A percentile compares a stretch with the other conserved stretches of the same genome.
Evolutionary conservation across 352 stramenopile species (phyloP).

Genomic region (Elongisporangium anandrum): DNA sequence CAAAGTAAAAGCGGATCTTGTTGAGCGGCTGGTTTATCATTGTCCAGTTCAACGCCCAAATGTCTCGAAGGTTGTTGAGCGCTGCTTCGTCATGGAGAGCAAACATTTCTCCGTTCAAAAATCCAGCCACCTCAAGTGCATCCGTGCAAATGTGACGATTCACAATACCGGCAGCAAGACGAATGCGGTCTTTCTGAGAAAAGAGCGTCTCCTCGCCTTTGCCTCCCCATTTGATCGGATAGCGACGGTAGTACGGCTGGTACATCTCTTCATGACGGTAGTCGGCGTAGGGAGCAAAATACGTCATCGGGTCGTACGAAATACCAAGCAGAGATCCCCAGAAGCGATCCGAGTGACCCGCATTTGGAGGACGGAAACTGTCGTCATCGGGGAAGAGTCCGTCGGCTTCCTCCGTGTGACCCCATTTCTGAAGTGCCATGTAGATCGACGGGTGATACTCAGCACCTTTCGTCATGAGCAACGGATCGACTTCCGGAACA

Average conservation of each 20-base stretch:
- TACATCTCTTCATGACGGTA: conserved; percentile 69
- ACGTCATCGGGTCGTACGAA: conserved; percentile 71
- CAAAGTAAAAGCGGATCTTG: conserved; percentile 90
- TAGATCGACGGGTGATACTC: conserved; percentile 60
- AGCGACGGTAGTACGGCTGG: conserved; percentile 78
- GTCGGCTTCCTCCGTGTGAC: conserved; percentile 74
- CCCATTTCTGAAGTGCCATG: conserved; percentile 50
- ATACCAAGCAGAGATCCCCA: conserved; percentile 57
- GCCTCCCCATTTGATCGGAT: conserved; percentile 64
- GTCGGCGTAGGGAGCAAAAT: conserved; percentile 75
- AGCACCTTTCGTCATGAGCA: conserved; percentile 54
- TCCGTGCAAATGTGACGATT: conserved; percentile 75
- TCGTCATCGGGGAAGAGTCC: conserved; percentile 52
- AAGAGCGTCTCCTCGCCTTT: conserved; percentile 79
- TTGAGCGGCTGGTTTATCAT: conserved; percentile 82
- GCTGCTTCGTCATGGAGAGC: conserved; percentile 77
- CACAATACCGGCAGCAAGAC: conserved; percentile 63
- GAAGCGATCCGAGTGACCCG: conserved; percentile 27
- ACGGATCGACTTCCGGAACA: conserved; percentile 68
- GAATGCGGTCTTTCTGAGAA: conserved; percentile 77
- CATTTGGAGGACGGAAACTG: conserved; percentile 22
- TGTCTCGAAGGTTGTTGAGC: conserved; percentile 61
- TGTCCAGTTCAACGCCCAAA: conserved; percentile 73
- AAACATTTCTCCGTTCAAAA: conserved; percentile 73
- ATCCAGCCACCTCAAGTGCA: conserved; percentile 45